These are phyloP conservation scores for Candida ovalis DNA, from an alignment of 805 yeast species.

Conservation along the genomic window DNA sequence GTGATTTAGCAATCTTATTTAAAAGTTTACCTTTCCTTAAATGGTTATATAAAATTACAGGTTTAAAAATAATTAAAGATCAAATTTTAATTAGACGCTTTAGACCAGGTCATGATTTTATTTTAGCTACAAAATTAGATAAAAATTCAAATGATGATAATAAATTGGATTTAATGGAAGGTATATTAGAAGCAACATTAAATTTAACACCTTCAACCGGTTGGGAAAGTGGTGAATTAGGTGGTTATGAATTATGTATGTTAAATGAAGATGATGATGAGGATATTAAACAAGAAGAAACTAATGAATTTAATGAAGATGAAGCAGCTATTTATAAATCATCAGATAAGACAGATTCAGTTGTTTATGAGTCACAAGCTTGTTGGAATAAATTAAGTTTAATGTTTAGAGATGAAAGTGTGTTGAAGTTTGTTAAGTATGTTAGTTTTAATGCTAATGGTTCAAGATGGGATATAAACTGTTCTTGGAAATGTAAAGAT, in stretches of 20 bases:
- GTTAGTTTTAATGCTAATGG: conserved; percentile 86
- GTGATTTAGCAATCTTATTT: conserved; percentile 55
- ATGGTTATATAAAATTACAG: conserved; percentile 65
- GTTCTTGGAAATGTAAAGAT: conserved; percentile 71
- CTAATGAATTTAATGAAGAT: conserved; percentile 36
- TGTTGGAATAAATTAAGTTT: conserved; percentile 76
- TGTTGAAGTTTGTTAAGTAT: conserved; percentile 89
- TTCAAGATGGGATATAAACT: conserved; percentile 84
- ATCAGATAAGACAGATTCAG: conserved; percentile 67
- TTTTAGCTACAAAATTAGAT: conserved; percentile 66
- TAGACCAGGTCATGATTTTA: conserved; percentile 93
- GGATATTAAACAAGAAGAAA: conserved; percentile 34
- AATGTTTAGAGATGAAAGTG: conserved; percentile 78
- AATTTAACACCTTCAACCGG: conserved; percentile 76
- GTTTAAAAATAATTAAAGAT: conserved; percentile 57
- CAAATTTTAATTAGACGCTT: conserved; percentile 77
- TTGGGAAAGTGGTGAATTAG: conserved; percentile 87
- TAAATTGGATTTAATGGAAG: conserved; percentile 42
- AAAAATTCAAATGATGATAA: conserved; percentile 32
- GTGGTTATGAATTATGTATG: conserved; percentile 95
- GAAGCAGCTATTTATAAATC: conserved; percentile 84
- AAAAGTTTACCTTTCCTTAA: conserved; percentile 59
- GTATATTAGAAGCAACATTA: conserved; percentile 73
- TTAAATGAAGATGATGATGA: conserved; percentile 44
- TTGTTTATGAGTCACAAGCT: conserved; percentile 75